Evolutionary conservation across 2,329 filamentous ascomycete species (phyloP).

Genomic region (Blastomyces silverae): DNA sequence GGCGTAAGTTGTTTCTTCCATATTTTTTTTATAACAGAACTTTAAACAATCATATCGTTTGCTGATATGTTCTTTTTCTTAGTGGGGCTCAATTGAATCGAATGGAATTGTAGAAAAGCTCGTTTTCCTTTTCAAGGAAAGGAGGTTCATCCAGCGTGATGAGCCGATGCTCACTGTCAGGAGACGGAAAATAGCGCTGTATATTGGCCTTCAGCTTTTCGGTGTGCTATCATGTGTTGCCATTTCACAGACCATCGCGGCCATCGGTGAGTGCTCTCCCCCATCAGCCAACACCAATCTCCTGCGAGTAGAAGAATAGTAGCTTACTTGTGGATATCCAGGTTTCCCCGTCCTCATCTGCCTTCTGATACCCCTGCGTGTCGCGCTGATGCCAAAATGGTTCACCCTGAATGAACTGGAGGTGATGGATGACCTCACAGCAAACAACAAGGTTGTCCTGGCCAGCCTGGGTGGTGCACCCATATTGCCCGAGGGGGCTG

Average conservation of each 20-base stretch:
- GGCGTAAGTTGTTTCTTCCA: conserved; percentile 37
- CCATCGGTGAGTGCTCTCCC: conserved; percentile 37
- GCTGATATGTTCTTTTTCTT: background rate
- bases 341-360: conserved; percentile 55
- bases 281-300: too few species aligned
- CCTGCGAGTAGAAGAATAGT: too few species aligned
- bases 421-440: conserved; percentile 50
- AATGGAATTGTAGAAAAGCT: conserved; percentile 51
- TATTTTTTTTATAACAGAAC: background rate
- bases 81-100: conserved; percentile 45
- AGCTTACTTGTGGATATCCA: background rate
- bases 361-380: conserved; percentile 50
- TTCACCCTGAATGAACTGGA: conserved; percentile 46
- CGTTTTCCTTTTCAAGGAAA: conserved; percentile 45
- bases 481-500: conserved; percentile 30
- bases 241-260: conserved; percentile 54
- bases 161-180: conserved; percentile 44
- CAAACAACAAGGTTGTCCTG: conserved; percentile 49
- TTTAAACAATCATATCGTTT: background rate
- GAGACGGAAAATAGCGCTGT: conserved; percentile 44
- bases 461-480: conserved; percentile 48
- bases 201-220: conserved; percentile 47
- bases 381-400: conserved; percentile 45
- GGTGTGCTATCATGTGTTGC: conserved; percentile 51
- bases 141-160: conserved; percentile 42